Evolutionary conservation across 2,329 filamentous ascomycete species (phyloP).

Genomic region (Kalaharituber pfeilii): DNA sequence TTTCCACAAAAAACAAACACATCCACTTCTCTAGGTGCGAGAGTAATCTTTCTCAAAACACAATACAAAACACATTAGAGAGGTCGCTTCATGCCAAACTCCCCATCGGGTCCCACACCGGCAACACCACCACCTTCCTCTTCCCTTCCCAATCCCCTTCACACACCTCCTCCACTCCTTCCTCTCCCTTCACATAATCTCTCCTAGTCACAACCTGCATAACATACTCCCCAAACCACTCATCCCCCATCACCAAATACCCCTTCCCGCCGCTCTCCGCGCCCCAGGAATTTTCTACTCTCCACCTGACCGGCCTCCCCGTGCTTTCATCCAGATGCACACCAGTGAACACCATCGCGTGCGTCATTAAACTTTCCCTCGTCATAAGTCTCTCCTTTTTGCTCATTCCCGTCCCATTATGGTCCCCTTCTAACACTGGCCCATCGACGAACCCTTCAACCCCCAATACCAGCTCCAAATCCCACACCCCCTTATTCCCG

Average conservation of each 20-base stretch:
- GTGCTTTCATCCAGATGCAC: conserved; percentile 58
- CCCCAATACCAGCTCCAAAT: neutral
- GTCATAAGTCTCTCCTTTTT: conserved; percentile 59
- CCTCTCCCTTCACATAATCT: conserved; percentile 48
- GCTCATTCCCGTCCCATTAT: conserved; percentile 25
- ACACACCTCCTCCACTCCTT: conserved; percentile 64
- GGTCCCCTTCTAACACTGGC: too few relatives aligned
- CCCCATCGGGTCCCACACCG: conserved; percentile 69
- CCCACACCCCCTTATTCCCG: conserved; percentile 51
- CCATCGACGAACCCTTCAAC: too few relatives aligned
- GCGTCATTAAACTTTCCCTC: conserved; percentile 70
- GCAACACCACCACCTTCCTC: conserved; percentile 52
- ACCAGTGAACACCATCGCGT: conserved; percentile 79
- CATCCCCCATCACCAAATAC: conserved; percentile 79
- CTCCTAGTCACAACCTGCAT: conserved; percentile 13
- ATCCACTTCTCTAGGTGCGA: too few relatives aligned
- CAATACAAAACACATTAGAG: neutral
- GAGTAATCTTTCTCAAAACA: too few relatives aligned
- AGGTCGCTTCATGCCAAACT: conserved; percentile 47
- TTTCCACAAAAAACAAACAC: too few relatives aligned
- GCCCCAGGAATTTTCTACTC: conserved; percentile 79
- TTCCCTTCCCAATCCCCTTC: conserved; percentile 48
- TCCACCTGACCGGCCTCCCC: conserved; percentile 57
- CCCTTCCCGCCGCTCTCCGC: conserved; percentile 52
- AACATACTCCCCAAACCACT: conserved; percentile 34